Evolutionary conservation across 2,329 filamentous ascomycete genomes (phyloP).

Genomic region (Diplodia sapinea): DNA sequence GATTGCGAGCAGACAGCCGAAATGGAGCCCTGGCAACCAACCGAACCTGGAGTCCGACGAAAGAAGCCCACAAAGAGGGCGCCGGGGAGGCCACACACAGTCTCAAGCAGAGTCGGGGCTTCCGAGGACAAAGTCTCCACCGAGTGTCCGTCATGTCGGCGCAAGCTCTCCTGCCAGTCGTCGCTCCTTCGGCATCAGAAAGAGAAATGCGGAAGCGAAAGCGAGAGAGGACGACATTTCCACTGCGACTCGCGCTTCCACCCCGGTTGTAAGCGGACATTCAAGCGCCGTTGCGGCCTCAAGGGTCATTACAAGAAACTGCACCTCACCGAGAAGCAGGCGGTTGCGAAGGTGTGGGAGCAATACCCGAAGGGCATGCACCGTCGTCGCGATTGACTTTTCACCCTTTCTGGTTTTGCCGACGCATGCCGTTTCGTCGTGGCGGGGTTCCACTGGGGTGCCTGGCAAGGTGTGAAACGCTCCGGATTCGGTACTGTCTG

Average conservation of each 20-base stretch:
- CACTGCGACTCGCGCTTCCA: background rate
- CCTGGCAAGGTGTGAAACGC: background rate
- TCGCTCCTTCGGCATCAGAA: background rate
- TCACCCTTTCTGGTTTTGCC: background rate
- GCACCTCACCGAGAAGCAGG: background rate
- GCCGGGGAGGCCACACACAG: no score
- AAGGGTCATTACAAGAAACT: background rate
- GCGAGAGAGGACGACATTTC: no score
- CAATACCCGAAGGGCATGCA: background rate
- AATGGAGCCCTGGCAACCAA: no score
- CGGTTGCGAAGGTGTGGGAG: background rate
- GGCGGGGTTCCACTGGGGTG: no score
- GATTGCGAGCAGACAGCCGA: no score
- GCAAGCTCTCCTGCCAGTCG: background rate
- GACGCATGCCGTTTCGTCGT: no score
- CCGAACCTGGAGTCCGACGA: no score
- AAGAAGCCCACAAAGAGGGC: no score
- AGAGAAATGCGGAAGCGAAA: background rate
- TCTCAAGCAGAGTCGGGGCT: no score
- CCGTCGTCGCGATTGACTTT: background rate
- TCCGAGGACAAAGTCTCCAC: no score
- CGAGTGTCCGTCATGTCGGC: background rate
- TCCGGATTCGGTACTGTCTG: background rate
- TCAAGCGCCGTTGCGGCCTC: background rate
- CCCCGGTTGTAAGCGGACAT: background rate